phyloP scores from a whole-genome alignment of 2,329 filamentous ascomycete species.

The Incumbomyces delicatus region DNA sequence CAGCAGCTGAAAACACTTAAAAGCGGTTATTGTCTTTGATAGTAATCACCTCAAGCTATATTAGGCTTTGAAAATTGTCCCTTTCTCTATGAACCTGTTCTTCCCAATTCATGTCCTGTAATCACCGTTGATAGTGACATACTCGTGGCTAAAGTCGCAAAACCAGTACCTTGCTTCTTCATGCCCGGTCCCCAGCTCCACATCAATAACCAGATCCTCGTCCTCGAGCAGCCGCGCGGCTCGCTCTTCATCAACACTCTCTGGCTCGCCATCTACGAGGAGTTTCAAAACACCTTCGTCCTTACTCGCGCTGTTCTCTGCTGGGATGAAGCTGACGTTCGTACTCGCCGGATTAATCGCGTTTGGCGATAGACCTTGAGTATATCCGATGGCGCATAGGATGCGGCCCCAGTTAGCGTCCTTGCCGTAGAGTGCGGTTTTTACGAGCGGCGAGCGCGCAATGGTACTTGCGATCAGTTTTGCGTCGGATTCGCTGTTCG shows the following conservation, averaged over 20 bases:
- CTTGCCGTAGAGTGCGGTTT: conserved; percentile 92
- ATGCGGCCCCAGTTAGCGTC: conserved; percentile 99
- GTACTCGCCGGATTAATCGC: conserved; percentile 46
- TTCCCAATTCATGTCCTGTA: conserved; percentile 45
- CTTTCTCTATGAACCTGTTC: not conserved
- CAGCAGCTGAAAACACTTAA: no score
- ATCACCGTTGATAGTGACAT: conserved; percentile 60
- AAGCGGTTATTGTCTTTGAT: no score
- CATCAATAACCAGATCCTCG: conserved; percentile 54
- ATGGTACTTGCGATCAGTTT: conserved; percentile 78
- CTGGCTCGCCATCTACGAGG: conserved; percentile 52
- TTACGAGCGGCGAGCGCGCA: conserved; percentile 83
- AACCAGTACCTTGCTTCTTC: conserved; percentile 54
- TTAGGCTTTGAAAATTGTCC: not conserved
- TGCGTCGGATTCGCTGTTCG: conserved; percentile 58
- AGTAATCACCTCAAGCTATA: no score
- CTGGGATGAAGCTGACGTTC: conserved; percentile 52
- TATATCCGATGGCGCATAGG: conserved; percentile 84
- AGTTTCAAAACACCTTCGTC: conserved; percentile 40
- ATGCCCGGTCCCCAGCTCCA: conserved; percentile 43
- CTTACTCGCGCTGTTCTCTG: conserved; percentile 40
- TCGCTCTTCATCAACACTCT: conserved; percentile 50
- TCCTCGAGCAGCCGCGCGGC: conserved; percentile 51
- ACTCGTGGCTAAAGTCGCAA: conserved; percentile 60
- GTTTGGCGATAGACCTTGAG: conserved; percentile 29